These are phyloP conservation scores for Aureobasidium pullulans DNA, from an alignment of 2,329 filamentous ascomycete genomes.

Conservation along the genomic window DNA sequence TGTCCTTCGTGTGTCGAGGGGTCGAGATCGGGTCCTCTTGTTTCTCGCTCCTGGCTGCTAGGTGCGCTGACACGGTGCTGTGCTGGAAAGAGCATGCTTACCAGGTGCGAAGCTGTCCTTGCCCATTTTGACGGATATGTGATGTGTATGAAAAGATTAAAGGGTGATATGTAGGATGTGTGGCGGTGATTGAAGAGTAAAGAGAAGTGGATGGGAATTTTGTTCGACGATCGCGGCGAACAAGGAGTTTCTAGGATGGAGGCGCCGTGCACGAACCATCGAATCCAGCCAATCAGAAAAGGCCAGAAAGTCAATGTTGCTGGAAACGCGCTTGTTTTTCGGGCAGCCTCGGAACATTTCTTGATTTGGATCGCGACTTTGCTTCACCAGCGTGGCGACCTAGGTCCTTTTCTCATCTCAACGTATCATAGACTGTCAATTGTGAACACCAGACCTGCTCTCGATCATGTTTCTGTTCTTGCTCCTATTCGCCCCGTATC, in stretches of 20 bases:
- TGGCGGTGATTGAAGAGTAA: conserved; percentile 4
- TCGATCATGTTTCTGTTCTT: neutral
- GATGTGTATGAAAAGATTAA: conserved; percentile 8
- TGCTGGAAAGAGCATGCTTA: conserved; percentile 20
- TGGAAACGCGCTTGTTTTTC: neutral
- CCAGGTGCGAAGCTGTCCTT: conserved; percentile 31
- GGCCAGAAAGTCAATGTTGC: conserved; percentile 5
- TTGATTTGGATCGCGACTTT: neutral
- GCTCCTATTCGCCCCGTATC: neutral
- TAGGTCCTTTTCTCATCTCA: neutral
- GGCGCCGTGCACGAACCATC: neutral
- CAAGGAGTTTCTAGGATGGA: conserved; percentile 7
- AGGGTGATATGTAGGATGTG: conserved; percentile 14
- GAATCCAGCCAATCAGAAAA: neutral
- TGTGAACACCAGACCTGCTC: neutral
- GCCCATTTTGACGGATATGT: conserved; percentile 27
- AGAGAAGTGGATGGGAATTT: conserved; percentile 15
- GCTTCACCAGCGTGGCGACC: conserved; percentile 4
- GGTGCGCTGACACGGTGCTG: neutral
- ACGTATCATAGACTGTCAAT: conserved; percentile 2
- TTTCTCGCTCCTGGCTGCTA: neutral
- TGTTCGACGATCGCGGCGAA: conserved; percentile 10
- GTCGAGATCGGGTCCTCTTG: neutral
- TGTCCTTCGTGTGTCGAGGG: too few relatives aligned
- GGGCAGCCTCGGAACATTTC: conserved; percentile 4